These are phyloP conservation scores for Amoebophrya sp. DNA, from an alignment of 169 alveolate genomes.

Conservation along the genomic window DNA sequence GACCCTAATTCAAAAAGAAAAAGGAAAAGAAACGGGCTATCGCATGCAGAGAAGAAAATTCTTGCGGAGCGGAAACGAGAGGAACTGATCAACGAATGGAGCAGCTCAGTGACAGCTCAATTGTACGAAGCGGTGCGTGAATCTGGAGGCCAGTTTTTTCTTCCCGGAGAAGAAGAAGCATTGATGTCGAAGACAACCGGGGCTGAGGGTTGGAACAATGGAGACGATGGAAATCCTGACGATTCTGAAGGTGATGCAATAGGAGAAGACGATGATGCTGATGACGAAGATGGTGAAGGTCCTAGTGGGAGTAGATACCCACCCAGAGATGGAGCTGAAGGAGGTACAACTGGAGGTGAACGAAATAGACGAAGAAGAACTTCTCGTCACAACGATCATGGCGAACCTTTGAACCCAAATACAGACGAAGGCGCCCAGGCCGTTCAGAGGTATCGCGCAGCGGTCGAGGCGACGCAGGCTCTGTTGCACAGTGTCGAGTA, in stretches of 20 bases:
- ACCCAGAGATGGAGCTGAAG: background rate
- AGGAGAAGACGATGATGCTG: background rate
- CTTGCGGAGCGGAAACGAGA: background rate
- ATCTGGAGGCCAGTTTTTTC: background rate
- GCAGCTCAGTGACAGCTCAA: background rate
- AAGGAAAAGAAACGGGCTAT: background rate
- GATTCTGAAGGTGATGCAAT: background rate
- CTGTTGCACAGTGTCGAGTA: background rate
- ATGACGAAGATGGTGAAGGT: background rate
- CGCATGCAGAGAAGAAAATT: background rate
- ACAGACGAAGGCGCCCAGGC: no score
- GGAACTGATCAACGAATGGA: slow-evolving; percentile 10
- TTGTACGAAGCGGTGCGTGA: background rate
- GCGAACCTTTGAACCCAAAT: no score
- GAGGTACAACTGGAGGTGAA: background rate
- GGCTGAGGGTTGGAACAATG: background rate
- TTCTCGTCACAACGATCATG: no score
- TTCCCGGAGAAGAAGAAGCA: background rate
- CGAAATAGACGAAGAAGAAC: no score
- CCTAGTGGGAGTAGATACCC: background rate
- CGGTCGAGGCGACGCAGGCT: background rate
- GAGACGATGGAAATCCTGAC: background rate
- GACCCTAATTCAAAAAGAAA: background rate
- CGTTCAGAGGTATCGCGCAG: no score
- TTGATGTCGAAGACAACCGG: background rate